A percentile compares a stretch with the other conserved stretches of the same genome.
phyloP scores from a whole-genome alignment of 2,329 filamentous ascomycete species.

The Aspergillus spinulosporus region DNA sequence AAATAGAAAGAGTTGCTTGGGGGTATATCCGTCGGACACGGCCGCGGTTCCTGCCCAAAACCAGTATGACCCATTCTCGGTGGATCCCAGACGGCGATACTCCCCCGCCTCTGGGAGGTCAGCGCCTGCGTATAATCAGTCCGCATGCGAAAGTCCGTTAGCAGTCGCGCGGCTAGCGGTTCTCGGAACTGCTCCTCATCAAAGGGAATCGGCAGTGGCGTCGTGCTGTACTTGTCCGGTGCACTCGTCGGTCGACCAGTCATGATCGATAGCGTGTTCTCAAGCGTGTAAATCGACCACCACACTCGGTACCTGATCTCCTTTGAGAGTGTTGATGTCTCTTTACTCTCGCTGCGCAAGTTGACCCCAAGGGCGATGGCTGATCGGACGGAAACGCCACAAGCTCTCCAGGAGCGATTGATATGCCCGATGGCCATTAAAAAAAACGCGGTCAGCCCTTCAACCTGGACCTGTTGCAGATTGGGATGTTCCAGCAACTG shows the following conservation, averaged over 20 bases:
- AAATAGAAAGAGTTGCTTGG: conserved; percentile 38
- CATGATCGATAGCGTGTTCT: conserved; percentile 43
- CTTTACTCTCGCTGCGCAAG: conserved; percentile 41
- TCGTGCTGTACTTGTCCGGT: conserved; percentile 41
- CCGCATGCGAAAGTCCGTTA: conserved; percentile 28
- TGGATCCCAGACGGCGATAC: conserved; percentile 15
- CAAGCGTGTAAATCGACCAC: conserved; percentile 46
- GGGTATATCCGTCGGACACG: conserved; percentile 27
- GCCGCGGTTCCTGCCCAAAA: conserved; percentile 25
- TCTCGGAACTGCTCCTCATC: conserved; percentile 40
- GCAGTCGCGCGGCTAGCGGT: conserved; percentile 33
- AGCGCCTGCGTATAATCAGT: conserved; percentile 21
- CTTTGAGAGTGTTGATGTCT: conserved; percentile 38
- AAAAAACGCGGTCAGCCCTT: conserved; percentile 44
- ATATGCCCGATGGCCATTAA: conserved; percentile 43
- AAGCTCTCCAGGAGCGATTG: conserved; percentile 48
- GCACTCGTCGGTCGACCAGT: conserved; percentile 45
- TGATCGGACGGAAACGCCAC: conserved; percentile 43
- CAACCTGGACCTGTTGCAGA: conserved; percentile 47
- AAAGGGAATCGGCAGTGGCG: conserved; percentile 43
- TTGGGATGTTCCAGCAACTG: conserved; percentile 43
- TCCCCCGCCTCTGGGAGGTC: conserved; percentile 17
- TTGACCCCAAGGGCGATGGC: conserved; percentile 46
- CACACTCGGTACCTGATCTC: conserved; percentile 47
- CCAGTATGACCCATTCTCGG: conserved; percentile 17